Percentiles rank a stretch among this genome's conserved stretches.
phyloP scores from a whole-genome alignment of 257 asterid species.

The Cruciata laevipes region DNA sequence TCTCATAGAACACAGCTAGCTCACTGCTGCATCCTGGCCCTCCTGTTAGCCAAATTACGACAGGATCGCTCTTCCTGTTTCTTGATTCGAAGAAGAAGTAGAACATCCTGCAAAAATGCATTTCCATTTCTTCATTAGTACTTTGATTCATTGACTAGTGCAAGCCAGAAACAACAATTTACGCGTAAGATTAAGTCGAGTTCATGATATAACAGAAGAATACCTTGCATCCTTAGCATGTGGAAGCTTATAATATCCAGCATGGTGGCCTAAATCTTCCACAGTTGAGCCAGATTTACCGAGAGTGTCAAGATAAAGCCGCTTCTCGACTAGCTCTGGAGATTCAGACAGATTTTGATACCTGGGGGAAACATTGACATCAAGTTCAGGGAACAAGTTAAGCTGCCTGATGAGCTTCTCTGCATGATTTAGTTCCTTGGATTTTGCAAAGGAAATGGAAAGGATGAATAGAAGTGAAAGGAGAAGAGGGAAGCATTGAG shows the following conservation, averaged over 20 bases:
- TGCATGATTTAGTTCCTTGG: constrained; percentile 18
- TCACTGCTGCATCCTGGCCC: constrained; percentile 88
- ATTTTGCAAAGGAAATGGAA: constrained; percentile 14
- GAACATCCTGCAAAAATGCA: constrained; percentile 57
- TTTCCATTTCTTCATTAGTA: not conserved
- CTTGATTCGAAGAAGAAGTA: constrained; percentile 74
- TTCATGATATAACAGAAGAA: not conserved
- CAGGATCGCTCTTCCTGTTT: constrained; percentile 40
- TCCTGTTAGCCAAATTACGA: constrained; percentile 73
- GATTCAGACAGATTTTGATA: constrained; percentile 1
- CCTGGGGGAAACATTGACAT: constrained; percentile 18
- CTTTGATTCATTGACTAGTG: not conserved
- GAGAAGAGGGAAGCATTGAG: not conserved
- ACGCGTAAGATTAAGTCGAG: not conserved
- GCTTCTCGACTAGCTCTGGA: constrained; percentile 24
- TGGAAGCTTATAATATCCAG: constrained; percentile 40
- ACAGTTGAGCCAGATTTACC: constrained; percentile 27
- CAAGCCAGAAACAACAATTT: not conserved
- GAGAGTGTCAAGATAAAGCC: constrained; percentile 14
- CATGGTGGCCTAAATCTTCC: constrained; percentile 37
- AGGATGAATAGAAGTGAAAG: constrained; percentile 12
- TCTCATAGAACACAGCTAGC: constrained; percentile 68
- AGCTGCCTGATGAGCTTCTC: constrained; percentile 30
- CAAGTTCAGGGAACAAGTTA: constrained; percentile 36
- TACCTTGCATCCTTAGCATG: constrained; percentile 34